A percentile compares a stretch with the other conserved stretches of the same genome.
These are phyloP conservation scores for Macrolepiota fuliginosa DNA, from an alignment of 768 basidiomycete genomes.

Conservation along the genomic window DNA sequence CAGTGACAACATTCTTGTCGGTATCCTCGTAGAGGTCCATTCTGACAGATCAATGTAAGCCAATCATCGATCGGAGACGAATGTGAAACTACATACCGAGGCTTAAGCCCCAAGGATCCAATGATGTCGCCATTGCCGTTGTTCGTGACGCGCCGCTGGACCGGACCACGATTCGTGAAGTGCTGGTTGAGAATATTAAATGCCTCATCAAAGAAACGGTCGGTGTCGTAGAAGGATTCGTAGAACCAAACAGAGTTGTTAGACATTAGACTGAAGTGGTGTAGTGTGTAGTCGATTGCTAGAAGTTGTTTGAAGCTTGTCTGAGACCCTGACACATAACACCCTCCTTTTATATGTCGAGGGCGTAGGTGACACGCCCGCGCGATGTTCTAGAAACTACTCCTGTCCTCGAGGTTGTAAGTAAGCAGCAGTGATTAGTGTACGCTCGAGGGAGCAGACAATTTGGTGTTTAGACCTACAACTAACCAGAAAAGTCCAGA, in stretches of 20 bases:
- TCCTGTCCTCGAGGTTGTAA: not conserved
- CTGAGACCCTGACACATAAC: not conserved
- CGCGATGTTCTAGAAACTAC: not conserved
- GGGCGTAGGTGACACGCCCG: not conserved
- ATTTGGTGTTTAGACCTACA: not conserved
- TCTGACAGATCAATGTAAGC: conserved; percentile 20
- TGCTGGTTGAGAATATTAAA: conserved; percentile 22
- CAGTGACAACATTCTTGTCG: conserved; percentile 41
- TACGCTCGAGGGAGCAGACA: not conserved
- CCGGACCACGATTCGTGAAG: conserved; percentile 8
- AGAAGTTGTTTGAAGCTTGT: not conserved
- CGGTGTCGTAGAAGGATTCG: conserved; percentile 42
- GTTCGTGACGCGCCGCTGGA: conserved; percentile 13
- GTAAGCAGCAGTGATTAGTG: not conserved
- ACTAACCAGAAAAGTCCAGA: not conserved
- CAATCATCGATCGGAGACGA: not conserved
- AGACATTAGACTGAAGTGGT: conserved; percentile 16
- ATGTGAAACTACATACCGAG: conserved; percentile 15
- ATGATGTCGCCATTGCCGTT: conserved; percentile 11
- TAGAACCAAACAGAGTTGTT: conserved; percentile 28
- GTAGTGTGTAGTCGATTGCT: not conserved
- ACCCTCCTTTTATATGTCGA: not conserved
- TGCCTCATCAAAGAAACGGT: conserved; percentile 42
- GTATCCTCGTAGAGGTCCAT: conserved; percentile 49
- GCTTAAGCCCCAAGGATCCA: conserved; percentile 20